phyloP scores from a whole-genome alignment of 257 asterid species.

The Fraxinus excelsior region DNA sequence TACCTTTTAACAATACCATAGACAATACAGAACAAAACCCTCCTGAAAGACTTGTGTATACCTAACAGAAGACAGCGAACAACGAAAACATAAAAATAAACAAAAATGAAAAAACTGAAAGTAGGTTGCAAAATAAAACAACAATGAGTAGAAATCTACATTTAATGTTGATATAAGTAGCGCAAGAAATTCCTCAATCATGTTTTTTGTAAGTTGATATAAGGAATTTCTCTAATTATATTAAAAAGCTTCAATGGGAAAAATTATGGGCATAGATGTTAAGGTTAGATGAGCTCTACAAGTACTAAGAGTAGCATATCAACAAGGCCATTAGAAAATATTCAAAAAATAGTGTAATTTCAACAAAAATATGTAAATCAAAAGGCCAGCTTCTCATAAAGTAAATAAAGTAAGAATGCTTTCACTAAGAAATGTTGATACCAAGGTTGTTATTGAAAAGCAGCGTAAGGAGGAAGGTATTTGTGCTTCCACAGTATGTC shows the following conservation, averaged over 20 bases:
- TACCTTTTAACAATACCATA: no score
- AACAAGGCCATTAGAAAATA: no score
- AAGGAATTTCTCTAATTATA: not conserved
- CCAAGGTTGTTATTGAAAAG: constrained; percentile 97
- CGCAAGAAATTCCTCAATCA: not conserved
- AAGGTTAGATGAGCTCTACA: constrained; percentile 14
- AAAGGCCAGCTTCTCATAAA: constrained; percentile 1
- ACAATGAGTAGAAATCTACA: no score
- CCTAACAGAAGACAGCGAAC: no score
- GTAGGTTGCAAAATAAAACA: no score
- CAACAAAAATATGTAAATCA: not conserved
- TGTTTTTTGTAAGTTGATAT: constrained; percentile 1
- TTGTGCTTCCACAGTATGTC: constrained; percentile 96
- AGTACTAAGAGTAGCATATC: no score
- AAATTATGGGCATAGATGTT: not conserved
- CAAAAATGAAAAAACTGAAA: no score
- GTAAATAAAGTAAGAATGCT: constrained; percentile 9
- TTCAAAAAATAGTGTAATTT: not conserved
- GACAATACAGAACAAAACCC: no score
- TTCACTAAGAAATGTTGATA: constrained; percentile 32
- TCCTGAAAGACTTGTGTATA: no score
- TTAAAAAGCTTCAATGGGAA: not conserved
- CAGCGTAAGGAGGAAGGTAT: constrained; percentile 95
- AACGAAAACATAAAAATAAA: no score
- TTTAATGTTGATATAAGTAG: not conserved